Conservation (phyloP, 257 asterid genomes). For the Petunia secreta region DNA sequence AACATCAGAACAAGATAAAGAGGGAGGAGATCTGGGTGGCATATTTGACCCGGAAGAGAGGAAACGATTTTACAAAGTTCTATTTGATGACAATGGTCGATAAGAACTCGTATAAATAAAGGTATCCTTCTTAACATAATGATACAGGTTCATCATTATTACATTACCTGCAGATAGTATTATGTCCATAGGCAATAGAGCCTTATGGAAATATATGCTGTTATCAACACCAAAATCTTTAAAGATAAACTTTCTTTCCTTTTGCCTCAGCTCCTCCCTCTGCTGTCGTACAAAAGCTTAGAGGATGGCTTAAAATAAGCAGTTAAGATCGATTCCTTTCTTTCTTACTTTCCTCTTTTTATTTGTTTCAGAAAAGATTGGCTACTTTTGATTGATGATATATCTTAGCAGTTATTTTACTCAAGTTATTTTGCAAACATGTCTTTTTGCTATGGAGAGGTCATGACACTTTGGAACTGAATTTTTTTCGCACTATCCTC, state of each 20-base stretch:
- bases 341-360: neutral
- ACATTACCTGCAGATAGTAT: neutral
- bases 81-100: constrained; percentile 63
- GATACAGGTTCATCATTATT: constrained; percentile 7
- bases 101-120: constrained; percentile 27
- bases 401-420: constrained; percentile 1
- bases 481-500: neutral
- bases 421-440: neutral
- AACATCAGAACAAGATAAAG: constrained; percentile 37
- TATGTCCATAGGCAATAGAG: neutral
- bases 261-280: neutral
- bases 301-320: neutral
- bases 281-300: constrained; percentile 5
- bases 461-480: neutral
- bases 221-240: neutral
- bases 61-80: constrained; percentile 70
- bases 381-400: constrained; percentile 4
- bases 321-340: neutral
- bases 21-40: constrained; percentile 75
- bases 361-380: constrained; percentile 3
- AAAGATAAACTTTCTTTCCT: constrained; percentile 16
- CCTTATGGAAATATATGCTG: constrained; percentile 60
- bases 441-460: neutral
- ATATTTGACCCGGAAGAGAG: constrained; percentile 89
- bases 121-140: neutral